These are phyloP conservation scores for Cordyceps cicadae DNA, from an alignment of 2,329 filamentous ascomycete genomes.

Conservation along the genomic window DNA sequence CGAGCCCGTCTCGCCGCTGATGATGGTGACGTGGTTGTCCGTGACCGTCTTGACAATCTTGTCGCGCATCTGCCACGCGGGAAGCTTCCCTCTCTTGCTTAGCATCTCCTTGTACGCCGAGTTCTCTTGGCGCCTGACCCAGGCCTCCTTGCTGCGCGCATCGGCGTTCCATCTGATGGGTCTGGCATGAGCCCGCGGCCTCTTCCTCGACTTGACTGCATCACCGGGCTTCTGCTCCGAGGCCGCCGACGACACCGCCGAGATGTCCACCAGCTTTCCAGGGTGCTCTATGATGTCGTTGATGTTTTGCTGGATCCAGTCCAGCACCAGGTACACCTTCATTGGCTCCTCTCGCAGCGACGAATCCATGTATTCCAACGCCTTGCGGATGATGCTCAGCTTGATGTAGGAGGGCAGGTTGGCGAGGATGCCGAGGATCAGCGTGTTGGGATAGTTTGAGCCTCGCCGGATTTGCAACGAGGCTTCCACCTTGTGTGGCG, in stretches of 20 bases:
- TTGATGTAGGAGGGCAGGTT: slow-evolving; percentile 87
- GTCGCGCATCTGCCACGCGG: slow-evolving; percentile 79
- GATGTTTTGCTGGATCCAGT: slow-evolving; percentile 85
- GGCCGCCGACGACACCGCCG: slow-evolving; percentile 63
- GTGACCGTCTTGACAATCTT: slow-evolving; percentile 68
- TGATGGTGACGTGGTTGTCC: slow-evolving; percentile 81
- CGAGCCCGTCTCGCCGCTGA: slow-evolving; percentile 92
- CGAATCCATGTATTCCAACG: slow-evolving; percentile 60
- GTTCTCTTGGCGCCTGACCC: slow-evolving; percentile 58
- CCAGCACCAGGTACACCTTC: slow-evolving; percentile 77
- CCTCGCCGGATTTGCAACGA: slow-evolving; percentile 62
- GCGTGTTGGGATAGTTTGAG: slow-evolving; percentile 62
- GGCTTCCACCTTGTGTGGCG: slow-evolving; percentile 43
- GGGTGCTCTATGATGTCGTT: slow-evolving; percentile 76
- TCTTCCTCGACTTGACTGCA: slow-evolving; percentile 21
- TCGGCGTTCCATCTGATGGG: slow-evolving; percentile 58
- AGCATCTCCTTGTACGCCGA: slow-evolving; percentile 68
- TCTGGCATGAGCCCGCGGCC: slow-evolving; percentile 40
- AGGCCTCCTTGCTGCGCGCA: slow-evolving; percentile 53
- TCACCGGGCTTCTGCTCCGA: slow-evolving; percentile 40
- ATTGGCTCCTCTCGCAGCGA: slow-evolving; percentile 76
- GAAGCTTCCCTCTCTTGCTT: slow-evolving; percentile 61
- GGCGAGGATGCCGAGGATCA: slow-evolving; percentile 60
- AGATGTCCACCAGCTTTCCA: slow-evolving; percentile 75
- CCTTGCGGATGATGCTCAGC: slow-evolving; percentile 74